Base-by-base conservation (phyloP, 257 asterid species). In the Capsicum baccatum region DNA sequence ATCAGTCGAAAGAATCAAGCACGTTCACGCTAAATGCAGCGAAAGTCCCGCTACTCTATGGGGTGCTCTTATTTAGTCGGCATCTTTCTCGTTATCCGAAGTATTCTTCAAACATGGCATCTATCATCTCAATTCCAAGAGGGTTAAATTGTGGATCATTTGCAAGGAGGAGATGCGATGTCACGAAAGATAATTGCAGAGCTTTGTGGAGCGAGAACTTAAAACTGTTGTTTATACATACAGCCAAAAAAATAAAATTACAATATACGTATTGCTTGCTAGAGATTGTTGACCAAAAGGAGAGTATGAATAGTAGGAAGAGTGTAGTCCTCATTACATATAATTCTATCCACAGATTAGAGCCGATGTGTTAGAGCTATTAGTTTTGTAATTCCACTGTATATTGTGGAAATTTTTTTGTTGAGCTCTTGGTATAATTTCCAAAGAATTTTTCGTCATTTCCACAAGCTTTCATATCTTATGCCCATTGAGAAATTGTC, bases 1-100 rank as follows among this genome's bases (percentile, higher is more conserved):
- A 54, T 76, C 81, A 76, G 81, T 76, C 6, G 64, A 76, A 76
- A 76, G 81, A 76, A 76, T 76, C 81, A 76, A 76, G 3, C 64
- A 76, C 9, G 81, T 80, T 3, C 70, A 59, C 1, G 83, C 71
- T 39, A 35, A 56, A 80, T 80, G 83, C 70, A 12, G 70, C 19
- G 68, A 80, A 82, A 82, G 60, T 47, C 17, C 59, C 64, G 73
- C 81, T 73, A 47, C 81, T 76, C 48, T 76, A 54, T 76, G 81
- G 81, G 64, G 81, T 26, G 81, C 63, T 76, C 64, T 76, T 37
- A 26, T 76, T 50, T 76, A 76, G 81, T 26, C 16, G 64, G 14
- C 16, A 54, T 14, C 81, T 3, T 33, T 52, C 2, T 76, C 47
- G 2, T 74, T 3, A 12, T 50, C 81, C 12, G 81, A 50, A 52